Conservation (phyloP, 148 eudicot species). For the Drosera capensis region DNA sequence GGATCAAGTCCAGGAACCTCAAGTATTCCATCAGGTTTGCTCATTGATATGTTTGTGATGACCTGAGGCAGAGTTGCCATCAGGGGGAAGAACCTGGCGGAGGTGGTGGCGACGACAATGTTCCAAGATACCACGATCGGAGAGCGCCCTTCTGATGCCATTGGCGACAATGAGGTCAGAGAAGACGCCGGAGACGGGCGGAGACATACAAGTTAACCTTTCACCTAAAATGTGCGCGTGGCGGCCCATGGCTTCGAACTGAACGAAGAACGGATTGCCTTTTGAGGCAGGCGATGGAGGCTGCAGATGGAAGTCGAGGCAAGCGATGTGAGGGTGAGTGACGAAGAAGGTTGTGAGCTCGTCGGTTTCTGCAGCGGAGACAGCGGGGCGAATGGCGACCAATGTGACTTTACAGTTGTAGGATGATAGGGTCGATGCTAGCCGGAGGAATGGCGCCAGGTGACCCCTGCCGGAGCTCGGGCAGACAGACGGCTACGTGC, state of each 20-base stretch:
- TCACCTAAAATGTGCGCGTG: conserved; percentile 24
- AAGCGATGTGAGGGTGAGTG: conserved; percentile 18
- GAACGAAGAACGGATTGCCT: conserved; percentile 32
- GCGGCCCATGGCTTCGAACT: conserved; percentile 15
- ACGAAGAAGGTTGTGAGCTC: conserved; percentile 22
- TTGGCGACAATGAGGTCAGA: conserved; percentile 17
- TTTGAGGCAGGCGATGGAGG: conserved; percentile 11
- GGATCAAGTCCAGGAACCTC: conserved; percentile 20
- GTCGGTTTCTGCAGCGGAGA: conserved; percentile 27
- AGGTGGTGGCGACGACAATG: conserved; percentile 20
- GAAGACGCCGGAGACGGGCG: conserved; percentile 26
- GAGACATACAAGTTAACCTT: conserved; percentile 16
- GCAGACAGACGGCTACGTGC: no score
- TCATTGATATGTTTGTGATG: background rate
- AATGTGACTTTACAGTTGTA: conserved; percentile 18
- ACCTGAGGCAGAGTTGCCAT: conserved; percentile 16
- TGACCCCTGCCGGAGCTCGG: conserved; percentile 70
- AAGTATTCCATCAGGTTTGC: background rate
- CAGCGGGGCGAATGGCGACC: conserved; percentile 22
- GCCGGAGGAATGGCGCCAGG: conserved; percentile 51
- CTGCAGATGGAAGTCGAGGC: conserved; percentile 18
- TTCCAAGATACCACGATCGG: conserved; percentile 12
- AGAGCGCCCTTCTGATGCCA: conserved; percentile 7
- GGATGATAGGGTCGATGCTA: conserved; percentile 27
- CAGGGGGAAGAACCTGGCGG: conserved; percentile 23